Evolutionary conservation across 2,329 filamentous ascomycete genomes (phyloP).

Genomic region (Diplodia sapinea): DNA sequence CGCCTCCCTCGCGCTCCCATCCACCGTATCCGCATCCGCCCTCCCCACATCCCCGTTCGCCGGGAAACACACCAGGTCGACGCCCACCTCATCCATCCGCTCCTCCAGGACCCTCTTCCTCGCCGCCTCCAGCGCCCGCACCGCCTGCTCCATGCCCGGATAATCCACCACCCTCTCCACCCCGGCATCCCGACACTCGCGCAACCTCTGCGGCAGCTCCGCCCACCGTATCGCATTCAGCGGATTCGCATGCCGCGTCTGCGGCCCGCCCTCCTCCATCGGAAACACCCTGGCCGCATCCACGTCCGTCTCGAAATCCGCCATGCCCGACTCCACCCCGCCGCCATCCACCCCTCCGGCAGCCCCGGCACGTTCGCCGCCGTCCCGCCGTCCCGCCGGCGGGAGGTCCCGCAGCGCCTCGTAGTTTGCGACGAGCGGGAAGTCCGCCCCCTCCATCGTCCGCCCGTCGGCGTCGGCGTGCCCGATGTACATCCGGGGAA

Average conservation of each 20-base stretch:
- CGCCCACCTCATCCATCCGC: constrained; percentile 49
- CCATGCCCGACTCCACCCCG: constrained; percentile 36
- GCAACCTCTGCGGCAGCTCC: background rate
- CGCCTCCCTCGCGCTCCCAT: constrained; percentile 41
- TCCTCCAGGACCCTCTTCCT: constrained; percentile 54
- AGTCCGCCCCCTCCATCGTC: constrained; percentile 50
- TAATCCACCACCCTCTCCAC: constrained; percentile 38
- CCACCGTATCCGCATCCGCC: constrained; percentile 51
- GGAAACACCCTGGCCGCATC: constrained; percentile 37
- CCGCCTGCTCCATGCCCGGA: constrained; percentile 46
- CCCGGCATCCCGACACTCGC: background rate
- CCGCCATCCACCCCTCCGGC: constrained; percentile 54
- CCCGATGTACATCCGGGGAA: constrained; percentile 58
- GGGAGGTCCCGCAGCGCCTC: constrained; percentile 41
- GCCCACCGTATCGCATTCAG: background rate
- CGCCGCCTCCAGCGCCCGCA: constrained; percentile 52
- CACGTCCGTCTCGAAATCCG: constrained; percentile 36
- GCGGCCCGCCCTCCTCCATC: constrained; percentile 35
- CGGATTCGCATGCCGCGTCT: constrained; percentile 40
- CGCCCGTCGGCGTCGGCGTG: constrained; percentile 34
- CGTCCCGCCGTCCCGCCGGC: constrained; percentile 42
- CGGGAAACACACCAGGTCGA: constrained; percentile 56
- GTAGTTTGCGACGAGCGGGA: constrained; percentile 55
- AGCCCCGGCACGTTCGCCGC: constrained; percentile 52
- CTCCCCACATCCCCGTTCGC: constrained; percentile 55